phyloP scores from a whole-genome alignment of 495 filamentous ascomycete genomes.

The Talaromyces ruber region DNA sequence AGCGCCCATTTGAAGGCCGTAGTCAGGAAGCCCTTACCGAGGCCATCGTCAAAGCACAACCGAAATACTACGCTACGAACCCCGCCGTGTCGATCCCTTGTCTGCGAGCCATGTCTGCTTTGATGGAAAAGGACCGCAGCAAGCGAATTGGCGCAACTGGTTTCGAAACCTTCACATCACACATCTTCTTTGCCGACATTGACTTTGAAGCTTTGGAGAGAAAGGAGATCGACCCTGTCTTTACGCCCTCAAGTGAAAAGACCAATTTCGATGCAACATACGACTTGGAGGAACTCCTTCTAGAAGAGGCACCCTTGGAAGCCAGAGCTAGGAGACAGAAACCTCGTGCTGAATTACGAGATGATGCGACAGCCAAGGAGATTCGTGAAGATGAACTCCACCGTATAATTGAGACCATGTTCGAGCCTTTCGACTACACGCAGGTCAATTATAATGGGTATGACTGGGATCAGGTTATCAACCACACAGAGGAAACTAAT shows the following conservation, averaged over 20 bases:
- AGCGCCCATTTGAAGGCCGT: conserved; percentile 88
- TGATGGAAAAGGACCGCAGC: conserved; percentile 71
- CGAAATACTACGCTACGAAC: conserved; percentile 80
- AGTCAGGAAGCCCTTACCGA: conserved; percentile 71
- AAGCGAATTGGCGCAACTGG: conserved; percentile 71
- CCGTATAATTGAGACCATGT: conserved; percentile 87
- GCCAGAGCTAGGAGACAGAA: conserved; percentile 88
- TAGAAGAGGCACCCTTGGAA: conserved; percentile 94
- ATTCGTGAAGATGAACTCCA: conserved; percentile 91
- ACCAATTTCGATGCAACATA: conserved; percentile 99
- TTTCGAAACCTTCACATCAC: conserved; percentile 73
- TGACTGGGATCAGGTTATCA: conserved; percentile 7
- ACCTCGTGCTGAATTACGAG: conserved; percentile 79
- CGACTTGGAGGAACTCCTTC: conserved; percentile 84
- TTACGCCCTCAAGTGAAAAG: conserved; percentile 89
- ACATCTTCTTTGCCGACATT: conserved; percentile 80
- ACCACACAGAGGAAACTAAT: not conserved
- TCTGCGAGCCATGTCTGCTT: conserved; percentile 71
- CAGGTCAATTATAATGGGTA: conserved; percentile 58
- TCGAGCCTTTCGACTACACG: conserved; percentile 95
- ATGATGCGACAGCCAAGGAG: conserved; percentile 93
- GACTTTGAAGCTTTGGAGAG: conserved; percentile 80
- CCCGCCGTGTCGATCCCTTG: conserved; percentile 82
- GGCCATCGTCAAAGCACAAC: conserved; percentile 73
- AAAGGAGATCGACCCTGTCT: conserved; percentile 87